Percentiles rank a stretch among this genome's conserved stretches.
phyloP scores from a whole-genome alignment of 164 flowering plant species.

The Liquidambar formosana region DNA sequence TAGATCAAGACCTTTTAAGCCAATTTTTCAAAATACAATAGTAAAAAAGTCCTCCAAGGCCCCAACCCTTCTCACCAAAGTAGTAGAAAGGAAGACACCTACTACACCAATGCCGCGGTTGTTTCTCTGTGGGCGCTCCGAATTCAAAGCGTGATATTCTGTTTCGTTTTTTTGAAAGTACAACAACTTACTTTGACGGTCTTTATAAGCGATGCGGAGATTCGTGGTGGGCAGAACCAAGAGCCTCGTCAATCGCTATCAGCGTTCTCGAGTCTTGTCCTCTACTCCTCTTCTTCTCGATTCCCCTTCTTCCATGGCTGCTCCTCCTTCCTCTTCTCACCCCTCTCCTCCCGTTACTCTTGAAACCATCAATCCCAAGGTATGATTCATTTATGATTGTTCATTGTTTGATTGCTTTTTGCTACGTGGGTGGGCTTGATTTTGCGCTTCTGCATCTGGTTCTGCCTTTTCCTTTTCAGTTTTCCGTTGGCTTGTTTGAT shows the following conservation, averaged over 20 bases:
- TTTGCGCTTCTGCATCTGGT: background rate
- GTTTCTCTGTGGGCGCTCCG: too few species aligned
- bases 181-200: too few species aligned
- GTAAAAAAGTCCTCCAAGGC: too few species aligned
- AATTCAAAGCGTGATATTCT: too few species aligned
- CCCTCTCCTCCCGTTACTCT: conserved; percentile 45
- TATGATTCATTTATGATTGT: conserved; percentile 16
- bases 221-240: conserved; percentile 34
- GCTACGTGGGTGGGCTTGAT: too few species aligned
- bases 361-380: conserved; percentile 72
- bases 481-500: too few species aligned
- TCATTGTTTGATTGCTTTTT: background rate
- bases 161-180: too few species aligned
- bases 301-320: conserved; percentile 11
- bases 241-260: conserved; percentile 5
- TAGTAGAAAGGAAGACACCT: too few species aligned
- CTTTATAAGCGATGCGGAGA: conserved; percentile 55
- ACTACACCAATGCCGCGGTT: too few species aligned
- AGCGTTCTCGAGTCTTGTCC: conserved; percentile 6
- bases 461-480: background rate
- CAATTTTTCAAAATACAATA: too few species aligned
- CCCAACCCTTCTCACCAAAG: too few species aligned
- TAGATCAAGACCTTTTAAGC: too few species aligned
- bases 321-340: conserved; percentile 16
- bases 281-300: conserved; percentile 16